A percentile compares a stretch with the other conserved stretches of the same genome.
These are phyloP conservation scores for Gentiana macrophylla DNA, from an alignment of 257 asterid genomes.

Conservation along the genomic window DNA sequence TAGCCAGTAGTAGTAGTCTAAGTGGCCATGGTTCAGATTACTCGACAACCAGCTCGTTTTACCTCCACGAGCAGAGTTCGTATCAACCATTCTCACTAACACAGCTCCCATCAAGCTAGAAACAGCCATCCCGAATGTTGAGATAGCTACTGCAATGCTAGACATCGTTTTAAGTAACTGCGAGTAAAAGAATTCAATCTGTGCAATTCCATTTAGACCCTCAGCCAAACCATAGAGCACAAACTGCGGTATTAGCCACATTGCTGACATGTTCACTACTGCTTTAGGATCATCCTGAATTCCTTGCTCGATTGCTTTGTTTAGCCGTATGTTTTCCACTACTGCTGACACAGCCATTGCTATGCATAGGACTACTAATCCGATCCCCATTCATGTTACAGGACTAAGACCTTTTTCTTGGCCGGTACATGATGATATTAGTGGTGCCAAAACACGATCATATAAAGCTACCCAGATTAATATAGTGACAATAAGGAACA, in stretches of 20 bases:
- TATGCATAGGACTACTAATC: slow-evolving; percentile 4
- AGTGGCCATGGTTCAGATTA: no score
- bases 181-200: slow-evolving; percentile 16
- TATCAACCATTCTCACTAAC: slow-evolving; percentile 9
- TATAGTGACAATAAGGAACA: slow-evolving; percentile 1
- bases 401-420: slow-evolving; percentile 7
- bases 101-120: slow-evolving; percentile 10
- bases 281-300: slow-evolving; percentile 7
- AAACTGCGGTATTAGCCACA: slow-evolving; percentile 18
- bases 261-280: slow-evolving; percentile 14
- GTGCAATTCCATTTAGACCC: slow-evolving; percentile 11
- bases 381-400: slow-evolving; percentile 11
- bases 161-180: slow-evolving; percentile 16
- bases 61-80: background rate
- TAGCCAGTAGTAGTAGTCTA: no score
- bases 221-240: slow-evolving; percentile 13
- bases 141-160: slow-evolving; percentile 16
- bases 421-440: slow-evolving; percentile 6
- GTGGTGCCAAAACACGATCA: slow-evolving; percentile 11
- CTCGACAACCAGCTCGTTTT: no score
- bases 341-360: slow-evolving; percentile 14
- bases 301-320: slow-evolving; percentile 7
- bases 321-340: slow-evolving; percentile 11
- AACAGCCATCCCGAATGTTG: slow-evolving; percentile 9
- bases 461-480: slow-evolving; percentile 11